phyloP scores from a whole-genome alignment of 345 rosid genomes.

The Litchi chinensis region DNA sequence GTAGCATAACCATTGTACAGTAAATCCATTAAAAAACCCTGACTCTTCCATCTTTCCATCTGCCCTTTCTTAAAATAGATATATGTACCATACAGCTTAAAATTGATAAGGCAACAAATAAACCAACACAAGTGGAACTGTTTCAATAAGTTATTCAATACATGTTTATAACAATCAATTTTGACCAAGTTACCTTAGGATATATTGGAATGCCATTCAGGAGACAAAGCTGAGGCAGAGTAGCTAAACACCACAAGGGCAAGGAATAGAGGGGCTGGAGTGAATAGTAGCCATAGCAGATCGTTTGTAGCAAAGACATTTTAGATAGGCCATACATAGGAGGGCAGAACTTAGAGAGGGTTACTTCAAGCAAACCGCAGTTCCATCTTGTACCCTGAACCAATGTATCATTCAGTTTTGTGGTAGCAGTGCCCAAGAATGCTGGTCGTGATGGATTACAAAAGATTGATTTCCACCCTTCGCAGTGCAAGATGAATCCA shows the following conservation, averaged over 20 bases:
- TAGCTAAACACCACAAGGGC: slow-evolving; percentile 32
- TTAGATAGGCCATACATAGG: slow-evolving; percentile 23
- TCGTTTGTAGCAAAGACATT: slow-evolving; percentile 30
- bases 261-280: slow-evolving; percentile 28
- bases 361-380: slow-evolving; percentile 29
- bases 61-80: too few relatives aligned
- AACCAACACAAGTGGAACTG: too few relatives aligned
- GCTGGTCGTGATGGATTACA: slow-evolving; percentile 31
- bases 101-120: too few relatives aligned
- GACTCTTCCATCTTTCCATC: too few relatives aligned
- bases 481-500: slow-evolving; percentile 29
- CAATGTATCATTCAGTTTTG: slow-evolving; percentile 31
- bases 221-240: slow-evolving; percentile 34
- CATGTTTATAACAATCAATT: too few relatives aligned
- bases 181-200: slow-evolving; percentile 26
- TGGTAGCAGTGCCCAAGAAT: slow-evolving; percentile 28
- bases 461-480: slow-evolving; percentile 32
- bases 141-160: too few relatives aligned
- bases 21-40: too few relatives aligned
- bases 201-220: slow-evolving; percentile 24
- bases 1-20: too few relatives aligned
- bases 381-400: slow-evolving; percentile 36
- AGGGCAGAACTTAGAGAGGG: slow-evolving; percentile 32
- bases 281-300: slow-evolving; percentile 26
- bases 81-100: too few relatives aligned